Conservation (phyloP, 441 rosid species). For the Erodium moschatum region DNA sequence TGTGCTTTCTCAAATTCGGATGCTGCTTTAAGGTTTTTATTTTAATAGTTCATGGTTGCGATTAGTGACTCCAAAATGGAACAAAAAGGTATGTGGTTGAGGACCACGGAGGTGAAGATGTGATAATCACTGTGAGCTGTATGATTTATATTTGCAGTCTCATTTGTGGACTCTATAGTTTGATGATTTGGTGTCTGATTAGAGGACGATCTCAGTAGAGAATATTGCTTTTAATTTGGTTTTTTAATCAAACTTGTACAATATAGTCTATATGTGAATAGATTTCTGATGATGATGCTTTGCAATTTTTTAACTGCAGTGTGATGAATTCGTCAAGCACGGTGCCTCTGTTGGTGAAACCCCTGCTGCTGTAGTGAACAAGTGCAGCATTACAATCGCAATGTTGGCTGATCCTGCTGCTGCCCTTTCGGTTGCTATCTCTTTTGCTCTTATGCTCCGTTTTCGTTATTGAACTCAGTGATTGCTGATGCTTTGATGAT, state of each 20-base stretch:
- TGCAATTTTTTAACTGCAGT: slow-evolving; percentile 32
- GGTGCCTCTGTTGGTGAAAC: slow-evolving; percentile 72
- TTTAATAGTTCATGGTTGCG: not conserved
- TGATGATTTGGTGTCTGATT: not conserved
- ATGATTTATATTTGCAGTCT: slow-evolving; percentile 3
- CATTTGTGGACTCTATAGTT: not conserved
- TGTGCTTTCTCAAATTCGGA: too few species aligned
- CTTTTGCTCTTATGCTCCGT: not conserved
- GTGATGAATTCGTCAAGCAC: slow-evolving; percentile 68
- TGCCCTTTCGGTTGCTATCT: slow-evolving; percentile 56
- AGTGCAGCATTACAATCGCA: slow-evolving; percentile 72
- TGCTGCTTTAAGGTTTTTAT: too few species aligned
- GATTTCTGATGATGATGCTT: not conserved
- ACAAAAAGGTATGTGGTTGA: not conserved
- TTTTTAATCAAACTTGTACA: not conserved
- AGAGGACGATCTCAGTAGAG: not conserved
- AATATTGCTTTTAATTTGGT: not conserved
- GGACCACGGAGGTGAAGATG: not conserved
- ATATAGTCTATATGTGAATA: not conserved
- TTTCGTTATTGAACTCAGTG: not conserved
- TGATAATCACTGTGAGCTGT: not conserved
- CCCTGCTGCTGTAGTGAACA: slow-evolving; percentile 78
- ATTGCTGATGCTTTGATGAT: slow-evolving; percentile 15
- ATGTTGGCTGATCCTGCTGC: slow-evolving; percentile 89
- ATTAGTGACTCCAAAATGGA: too few species aligned